Conservation (phyloP, 2,329 filamentous ascomycete species). For the Venturia carpophila region DNA sequence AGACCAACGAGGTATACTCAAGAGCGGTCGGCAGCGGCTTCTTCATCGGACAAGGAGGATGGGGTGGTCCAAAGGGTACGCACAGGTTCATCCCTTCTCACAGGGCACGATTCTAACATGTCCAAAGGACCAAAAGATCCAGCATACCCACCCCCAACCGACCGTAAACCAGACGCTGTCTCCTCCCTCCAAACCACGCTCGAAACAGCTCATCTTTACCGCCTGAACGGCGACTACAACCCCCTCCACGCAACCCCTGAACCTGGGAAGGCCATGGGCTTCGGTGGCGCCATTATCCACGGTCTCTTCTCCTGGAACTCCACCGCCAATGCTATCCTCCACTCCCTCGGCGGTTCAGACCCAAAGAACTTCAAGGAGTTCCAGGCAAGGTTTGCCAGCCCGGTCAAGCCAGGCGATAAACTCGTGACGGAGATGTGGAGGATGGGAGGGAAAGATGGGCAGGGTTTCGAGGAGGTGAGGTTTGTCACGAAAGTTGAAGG, state of each 20-base stretch:
- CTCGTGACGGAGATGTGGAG: conserved; percentile 75
- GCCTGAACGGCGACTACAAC: conserved; percentile 91
- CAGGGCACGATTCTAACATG: not conserved
- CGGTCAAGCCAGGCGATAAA: conserved; percentile 76
- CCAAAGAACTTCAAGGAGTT: conserved; percentile 80
- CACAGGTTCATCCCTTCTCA: not conserved
- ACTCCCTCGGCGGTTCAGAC: conserved; percentile 65
- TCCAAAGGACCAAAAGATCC: conserved; percentile 55
- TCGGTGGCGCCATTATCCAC: conserved; percentile 82
- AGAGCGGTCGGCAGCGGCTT: conserved; percentile 64
- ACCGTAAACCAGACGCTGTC: conserved; percentile 60
- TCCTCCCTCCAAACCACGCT: conserved; percentile 62
- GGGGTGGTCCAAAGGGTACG: conserved; percentile 81
- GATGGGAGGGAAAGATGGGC: conserved; percentile 56
- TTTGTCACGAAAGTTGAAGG: conserved; percentile 72
- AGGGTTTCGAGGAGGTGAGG: conserved; percentile 68
- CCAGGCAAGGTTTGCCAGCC: conserved; percentile 78
- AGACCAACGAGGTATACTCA: conserved; percentile 61
- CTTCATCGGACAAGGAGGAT: conserved; percentile 71
- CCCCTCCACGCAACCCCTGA: conserved; percentile 82
- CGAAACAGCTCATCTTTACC: conserved; percentile 55
- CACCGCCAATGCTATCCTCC: conserved; percentile 63
- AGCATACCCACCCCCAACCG: conserved; percentile 70
- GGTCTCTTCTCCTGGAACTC: conserved; percentile 84
- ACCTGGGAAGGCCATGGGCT: conserved; percentile 82